Evolutionary conservation across 352 stramenopile species (phyloP).

Genomic region (Thalassiosira pacifica): DNA sequence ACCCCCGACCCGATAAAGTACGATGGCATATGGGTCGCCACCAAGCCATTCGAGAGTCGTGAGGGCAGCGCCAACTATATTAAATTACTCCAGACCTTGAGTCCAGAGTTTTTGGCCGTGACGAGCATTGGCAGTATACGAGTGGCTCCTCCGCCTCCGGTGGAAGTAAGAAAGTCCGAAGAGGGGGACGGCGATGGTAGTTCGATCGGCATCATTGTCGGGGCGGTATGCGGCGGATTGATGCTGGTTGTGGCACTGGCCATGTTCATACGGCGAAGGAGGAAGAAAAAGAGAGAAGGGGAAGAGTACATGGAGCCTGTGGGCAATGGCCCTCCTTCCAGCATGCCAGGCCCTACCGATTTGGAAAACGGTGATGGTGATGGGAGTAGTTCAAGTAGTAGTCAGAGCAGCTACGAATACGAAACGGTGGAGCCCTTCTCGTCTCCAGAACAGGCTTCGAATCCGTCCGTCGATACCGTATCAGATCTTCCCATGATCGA

Average conservation of each 20-base stretch:
- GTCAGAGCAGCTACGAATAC: too few relatives aligned
- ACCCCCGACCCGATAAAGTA: conserved; percentile 12
- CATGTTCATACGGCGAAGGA: too few relatives aligned
- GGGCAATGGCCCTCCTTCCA: too few relatives aligned
- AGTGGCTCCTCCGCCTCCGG: not conserved
- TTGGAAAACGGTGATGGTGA: too few relatives aligned
- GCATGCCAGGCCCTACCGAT: too few relatives aligned
- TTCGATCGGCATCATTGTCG: not conserved
- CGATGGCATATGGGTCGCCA: conserved; percentile 5
- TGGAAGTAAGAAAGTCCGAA: not conserved
- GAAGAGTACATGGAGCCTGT: too few relatives aligned
- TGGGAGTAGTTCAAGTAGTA: too few relatives aligned
- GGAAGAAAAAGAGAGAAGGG: too few relatives aligned
- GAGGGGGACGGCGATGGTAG: not conserved
- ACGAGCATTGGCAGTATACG: not conserved
- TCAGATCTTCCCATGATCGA: too few relatives aligned
- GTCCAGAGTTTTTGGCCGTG: not conserved
- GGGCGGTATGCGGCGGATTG: not conserved
- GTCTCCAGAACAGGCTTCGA: too few relatives aligned
- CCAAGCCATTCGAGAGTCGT: not conserved
- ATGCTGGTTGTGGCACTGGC: not conserved
- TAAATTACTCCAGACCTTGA: not conserved
- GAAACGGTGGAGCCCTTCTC: too few relatives aligned
- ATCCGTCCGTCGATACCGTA: too few relatives aligned
- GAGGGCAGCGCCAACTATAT: not conserved